A percentile compares a stretch with the other conserved stretches of the same genome.
Evolutionary conservation across 106 monocot genomes (phyloP).

Genomic region (Acorus gramineus): DNA sequence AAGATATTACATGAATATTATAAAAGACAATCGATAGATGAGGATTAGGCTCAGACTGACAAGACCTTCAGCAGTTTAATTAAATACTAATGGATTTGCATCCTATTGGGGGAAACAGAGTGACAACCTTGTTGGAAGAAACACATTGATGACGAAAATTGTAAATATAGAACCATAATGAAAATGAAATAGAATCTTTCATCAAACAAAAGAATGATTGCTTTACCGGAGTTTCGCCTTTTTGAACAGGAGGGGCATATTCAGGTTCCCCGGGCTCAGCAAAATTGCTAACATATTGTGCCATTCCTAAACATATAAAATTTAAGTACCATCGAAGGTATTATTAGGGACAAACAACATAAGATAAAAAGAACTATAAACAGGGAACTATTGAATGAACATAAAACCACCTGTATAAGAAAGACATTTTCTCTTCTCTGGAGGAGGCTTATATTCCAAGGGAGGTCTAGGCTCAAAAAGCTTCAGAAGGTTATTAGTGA

Average conservation of each 20-base stretch:
- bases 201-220: no score
- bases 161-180: no score
- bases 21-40: no score
- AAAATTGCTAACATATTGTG: constrained; percentile 69
- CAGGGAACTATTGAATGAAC: background rate
- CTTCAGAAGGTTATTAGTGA: constrained; percentile 82
- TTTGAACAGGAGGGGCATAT: constrained; percentile 71
- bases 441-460: constrained; percentile 69
- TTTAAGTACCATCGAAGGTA: no score
- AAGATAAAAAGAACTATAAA: background rate
- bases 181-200: no score
- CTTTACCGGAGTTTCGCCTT: constrained; percentile 73
- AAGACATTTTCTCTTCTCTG: constrained; percentile 72
- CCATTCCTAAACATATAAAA: constrained; percentile 46
- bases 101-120: no score
- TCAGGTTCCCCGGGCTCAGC: constrained; percentile 75
- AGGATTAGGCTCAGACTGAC: no score
- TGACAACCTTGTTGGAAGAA: no score
- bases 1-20: no score
- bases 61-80: no score
- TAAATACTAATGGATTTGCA: no score
- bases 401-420: constrained; percentile 44
- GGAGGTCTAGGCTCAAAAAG: constrained; percentile 92
- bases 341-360: background rate
- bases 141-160: no score